Base-by-base conservation (phyloP, 1,139 yeast genomes). In the Lodderomyces metapsilosis region DNA sequence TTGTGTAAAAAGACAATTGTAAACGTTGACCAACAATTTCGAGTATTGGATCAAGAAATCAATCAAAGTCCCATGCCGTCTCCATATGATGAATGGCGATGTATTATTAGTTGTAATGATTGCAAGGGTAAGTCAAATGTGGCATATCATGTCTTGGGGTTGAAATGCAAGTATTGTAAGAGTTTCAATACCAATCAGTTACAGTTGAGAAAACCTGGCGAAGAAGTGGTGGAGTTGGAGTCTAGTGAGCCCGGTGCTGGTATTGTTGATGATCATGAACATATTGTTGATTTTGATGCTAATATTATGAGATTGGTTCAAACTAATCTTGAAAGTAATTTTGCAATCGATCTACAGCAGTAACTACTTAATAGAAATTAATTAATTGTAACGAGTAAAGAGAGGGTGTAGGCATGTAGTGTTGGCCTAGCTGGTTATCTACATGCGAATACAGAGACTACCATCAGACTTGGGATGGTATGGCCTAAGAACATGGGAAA, bases 11-110 rank as follows among this genome's bases (percentile, higher is more conserved):
- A 87, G 50, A 84, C 96, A 0, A 79, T 91, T 36, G 74, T 85
- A 31, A 88, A 88, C 62, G 89, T 91, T 79, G 96, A 87, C 51
- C 82, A 94, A 1, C 88, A 88, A 58, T 91, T 91, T 57, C 68
- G 97, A 38, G 83, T 89, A 32, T 66, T 88, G 48, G 97, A 91
- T 59, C 82, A 78, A 54, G 97, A 91, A 59, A 88, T 91, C 41
- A 71, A 67, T 30, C 79, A 79, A 52, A 88, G 85, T 58, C 84
- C 83, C 6, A 68, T 91, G 59, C 97, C 97, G 0, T 76, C 80
- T 15, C 96, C 95, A 3, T 83, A 88, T 58, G 74, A 74, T 46
- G 58, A 68, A 41, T 88, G 96, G 96, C 68, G 81, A 42, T 83
- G 92, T 51, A 77, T 86, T 36, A 74, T 89, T 9, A 76, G 83